These are phyloP conservation scores for Peronospora destructor DNA, from an alignment of 352 stramenopile species.

Conservation along the genomic window DNA sequence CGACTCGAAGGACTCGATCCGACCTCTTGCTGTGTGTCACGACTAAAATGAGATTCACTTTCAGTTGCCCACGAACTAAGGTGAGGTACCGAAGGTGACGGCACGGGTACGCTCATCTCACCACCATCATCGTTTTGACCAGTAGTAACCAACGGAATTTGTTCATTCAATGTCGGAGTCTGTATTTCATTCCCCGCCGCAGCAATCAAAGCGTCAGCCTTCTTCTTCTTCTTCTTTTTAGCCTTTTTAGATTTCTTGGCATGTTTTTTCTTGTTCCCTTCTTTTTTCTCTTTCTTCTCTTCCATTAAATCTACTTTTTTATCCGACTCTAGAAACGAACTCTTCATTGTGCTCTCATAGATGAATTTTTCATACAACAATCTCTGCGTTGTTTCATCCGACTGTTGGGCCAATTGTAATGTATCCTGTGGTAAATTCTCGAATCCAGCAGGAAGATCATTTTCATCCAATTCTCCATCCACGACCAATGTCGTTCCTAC, in stretches of 20 bases:
- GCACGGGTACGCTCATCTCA: not conserved
- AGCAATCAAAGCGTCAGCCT: not conserved
- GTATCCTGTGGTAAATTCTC: constrained; percentile 49
- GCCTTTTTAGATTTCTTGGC: constrained; percentile 27
- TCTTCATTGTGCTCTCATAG: constrained; percentile 61
- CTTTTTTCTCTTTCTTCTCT: constrained; percentile 4
- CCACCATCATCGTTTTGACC: not conserved
- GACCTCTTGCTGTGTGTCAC: not conserved
- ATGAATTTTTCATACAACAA: constrained; percentile 85
- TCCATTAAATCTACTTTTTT: not conserved
- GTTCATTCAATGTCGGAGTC: not conserved
- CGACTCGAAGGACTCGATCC: not conserved
- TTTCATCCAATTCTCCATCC: constrained; percentile 67
- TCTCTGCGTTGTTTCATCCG: constrained; percentile 36
- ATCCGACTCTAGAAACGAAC: constrained; percentile 24
- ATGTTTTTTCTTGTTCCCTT: constrained; percentile 25
- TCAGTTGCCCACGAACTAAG: constrained; percentile 1
- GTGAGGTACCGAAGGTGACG: constrained; percentile 5
- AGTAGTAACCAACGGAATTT: constrained; percentile 2
- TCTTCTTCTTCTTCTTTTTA: constrained; percentile 23
- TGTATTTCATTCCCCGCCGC: not conserved
- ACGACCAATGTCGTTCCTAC: constrained; percentile 75
- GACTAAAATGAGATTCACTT: not conserved
- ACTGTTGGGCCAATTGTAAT: constrained; percentile 49
- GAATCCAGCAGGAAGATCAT: constrained; percentile 62